These are phyloP conservation scores for Coemansia sp. DNA, from an alignment of 192 early-diverging fungal species.

Conservation along the genomic window DNA sequence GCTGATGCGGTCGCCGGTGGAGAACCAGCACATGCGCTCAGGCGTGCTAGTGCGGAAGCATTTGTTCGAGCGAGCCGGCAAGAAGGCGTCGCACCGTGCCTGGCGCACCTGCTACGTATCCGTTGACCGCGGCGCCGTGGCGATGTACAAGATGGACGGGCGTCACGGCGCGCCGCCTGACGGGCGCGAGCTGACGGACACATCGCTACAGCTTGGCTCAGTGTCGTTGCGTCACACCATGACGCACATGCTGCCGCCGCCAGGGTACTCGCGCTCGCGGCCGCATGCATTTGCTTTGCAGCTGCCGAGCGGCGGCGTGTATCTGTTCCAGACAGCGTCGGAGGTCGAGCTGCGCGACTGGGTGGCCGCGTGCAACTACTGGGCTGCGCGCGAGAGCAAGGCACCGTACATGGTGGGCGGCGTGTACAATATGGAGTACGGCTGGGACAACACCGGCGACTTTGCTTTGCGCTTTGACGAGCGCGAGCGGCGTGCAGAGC, in stretches of 20 bases:
- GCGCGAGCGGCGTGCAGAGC: constrained; percentile 44
- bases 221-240: constrained; percentile 77
- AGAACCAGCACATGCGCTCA: constrained; percentile 53
- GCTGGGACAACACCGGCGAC: constrained; percentile 74
- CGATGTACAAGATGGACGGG: constrained; percentile 76
- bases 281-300: constrained; percentile 86
- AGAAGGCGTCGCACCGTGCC: constrained; percentile 80
- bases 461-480: constrained; percentile 47
- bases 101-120: constrained; percentile 83
- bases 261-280: constrained; percentile 76
- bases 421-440: constrained; percentile 89
- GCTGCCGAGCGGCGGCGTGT: constrained; percentile 76
- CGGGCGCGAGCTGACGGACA: constrained; percentile 55
- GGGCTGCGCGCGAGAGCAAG: constrained; percentile 88
- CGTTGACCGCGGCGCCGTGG: constrained; percentile 72
- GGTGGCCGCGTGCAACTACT: constrained; percentile 89
- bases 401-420: constrained; percentile 84
- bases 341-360: constrained; percentile 75
- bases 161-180: constrained; percentile 46
- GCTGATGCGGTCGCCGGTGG: constrained; percentile 47
- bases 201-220: constrained; percentile 55
- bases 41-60: constrained; percentile 84
- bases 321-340: constrained; percentile 82
- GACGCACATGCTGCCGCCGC: constrained; percentile 78
- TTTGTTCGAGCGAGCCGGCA: constrained; percentile 68